Evolutionary conservation across 768 basidiomycete genomes (phyloP), one percentile per base, ranked within the genome.

Genomic region (Suillus subluteus): DNA sequence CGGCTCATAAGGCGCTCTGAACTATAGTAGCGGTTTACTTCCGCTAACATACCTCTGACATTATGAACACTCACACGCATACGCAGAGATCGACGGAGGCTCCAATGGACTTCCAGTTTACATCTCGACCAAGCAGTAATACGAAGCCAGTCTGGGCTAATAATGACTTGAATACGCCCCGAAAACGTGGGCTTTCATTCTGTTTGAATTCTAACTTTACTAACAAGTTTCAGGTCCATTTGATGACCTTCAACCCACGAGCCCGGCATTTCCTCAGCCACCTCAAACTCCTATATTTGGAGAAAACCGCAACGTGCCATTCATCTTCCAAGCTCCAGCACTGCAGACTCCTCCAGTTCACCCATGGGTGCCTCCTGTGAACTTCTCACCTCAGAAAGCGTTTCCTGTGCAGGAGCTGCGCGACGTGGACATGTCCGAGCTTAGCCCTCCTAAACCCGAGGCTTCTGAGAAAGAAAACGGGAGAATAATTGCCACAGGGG

Each of bases 71-170:
- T 68, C 76, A 67, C 30, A 68, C 65, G 54, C 71, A 73, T 62
- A 63, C 72, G 62, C 75, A 80, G 64, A 84, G 90, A 71, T 91
- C 90, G 15, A 91, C 82, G 59, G 94, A 94, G 74, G 91, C 90
- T 4, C 94, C 94, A 5, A 95, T 95, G 94, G 93, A 95, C 77
- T 95, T 88, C 77, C 88, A 94, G 75, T 94, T 89, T 81, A 94
- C 92, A 11, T 87, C 88, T 70, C 84, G 92, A 32, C 84, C 86
- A 18, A 84, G 75, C 67, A 81, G 74, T 64, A 74, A 77, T 44
- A 78, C 82, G 65, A 86, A 81, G 73, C 87, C 89, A 2, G 86
- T 83, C 3, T 92, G 91, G 91, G 85, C 84, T 21, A 65, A 73
- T 30, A 83, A 86, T 32, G 83, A 86, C 59, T 73, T 81, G n/a